Evolutionary conservation across 176 grass and related monocot species (phyloP).

Genomic region (Tillandsia fasciculata): DNA sequence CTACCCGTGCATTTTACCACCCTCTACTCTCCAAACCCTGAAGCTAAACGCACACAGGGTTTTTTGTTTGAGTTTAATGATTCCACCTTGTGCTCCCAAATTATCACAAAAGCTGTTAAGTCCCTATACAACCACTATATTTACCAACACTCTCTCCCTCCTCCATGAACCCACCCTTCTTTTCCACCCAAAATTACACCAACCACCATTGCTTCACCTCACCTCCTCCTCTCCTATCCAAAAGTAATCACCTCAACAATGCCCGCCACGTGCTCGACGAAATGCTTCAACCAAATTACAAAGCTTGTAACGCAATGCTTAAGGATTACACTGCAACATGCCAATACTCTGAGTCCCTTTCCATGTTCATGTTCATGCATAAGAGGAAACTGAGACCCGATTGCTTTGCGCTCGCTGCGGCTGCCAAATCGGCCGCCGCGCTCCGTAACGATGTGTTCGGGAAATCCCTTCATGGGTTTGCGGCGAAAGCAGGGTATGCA

Average conservation of each 20-base stretch:
- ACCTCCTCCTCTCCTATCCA: not conserved
- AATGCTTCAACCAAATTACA: conserved; percentile 27
- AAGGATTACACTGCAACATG: conserved; percentile 16
- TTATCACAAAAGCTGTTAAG: not conserved
- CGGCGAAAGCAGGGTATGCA: conserved; percentile 26
- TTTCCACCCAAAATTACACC: not conserved
- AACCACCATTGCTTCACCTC: not conserved
- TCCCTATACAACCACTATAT: conserved; percentile 1
- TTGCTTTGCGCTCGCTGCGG: conserved; percentile 41
- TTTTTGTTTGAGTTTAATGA: conserved; percentile 1
- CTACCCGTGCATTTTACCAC: too few relatives aligned
- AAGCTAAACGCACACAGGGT: too few relatives aligned
- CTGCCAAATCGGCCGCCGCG: conserved; percentile 33
- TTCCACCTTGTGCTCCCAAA: not conserved
- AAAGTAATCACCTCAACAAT: not conserved
- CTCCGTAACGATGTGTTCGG: conserved; percentile 5
- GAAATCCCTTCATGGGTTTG: conserved; percentile 44
- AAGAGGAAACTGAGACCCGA: conserved; percentile 14
- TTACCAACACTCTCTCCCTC: not conserved
- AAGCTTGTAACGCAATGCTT: conserved; percentile 18
- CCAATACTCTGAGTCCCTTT: conserved; percentile 11
- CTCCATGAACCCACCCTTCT: not conserved
- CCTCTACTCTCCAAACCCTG: too few relatives aligned
- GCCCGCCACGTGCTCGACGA: conserved; percentile 26
- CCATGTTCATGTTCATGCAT: conserved; percentile 24